A percentile compares a stretch with the other conserved stretches of the same genome.
Evolutionary conservation across 140 eudicot species (phyloP).

Genomic region (Cichorium intybus): DNA sequence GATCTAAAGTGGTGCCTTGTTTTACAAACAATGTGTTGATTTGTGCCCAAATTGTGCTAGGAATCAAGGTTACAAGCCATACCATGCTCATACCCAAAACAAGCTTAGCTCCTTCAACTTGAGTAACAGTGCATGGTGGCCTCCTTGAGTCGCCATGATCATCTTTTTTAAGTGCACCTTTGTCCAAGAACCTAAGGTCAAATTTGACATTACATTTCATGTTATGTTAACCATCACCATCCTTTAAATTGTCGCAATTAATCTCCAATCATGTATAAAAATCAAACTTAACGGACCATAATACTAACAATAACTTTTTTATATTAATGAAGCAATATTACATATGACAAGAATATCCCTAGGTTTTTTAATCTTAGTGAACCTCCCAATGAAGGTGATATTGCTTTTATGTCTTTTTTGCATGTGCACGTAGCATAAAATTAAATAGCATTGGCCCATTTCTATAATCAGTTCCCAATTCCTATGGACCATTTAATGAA

Average conservation of each 20-base stretch:
- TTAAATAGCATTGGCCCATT: conserved; percentile 28
- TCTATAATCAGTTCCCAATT: conserved; percentile 1
- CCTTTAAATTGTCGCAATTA: not conserved
- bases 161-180: conserved; percentile 70
- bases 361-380: conserved; percentile 14
- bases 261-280: not conserved
- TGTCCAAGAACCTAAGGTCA: conserved; percentile 71
- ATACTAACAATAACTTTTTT: not conserved
- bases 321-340: not conserved
- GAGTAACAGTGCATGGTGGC: conserved; percentile 77
- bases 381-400: conserved; percentile 27
- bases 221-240: not conserved
- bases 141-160: conserved; percentile 21
- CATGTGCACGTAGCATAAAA: conserved; percentile 8
- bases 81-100: conserved; percentile 76
- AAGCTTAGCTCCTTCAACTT: conserved; percentile 85
- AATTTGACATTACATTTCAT: not conserved
- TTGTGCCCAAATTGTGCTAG: conserved; percentile 94
- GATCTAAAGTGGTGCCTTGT: conserved; percentile 90
- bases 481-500: conserved; percentile 25
- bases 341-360: conserved; percentile 6
- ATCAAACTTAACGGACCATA: not conserved
- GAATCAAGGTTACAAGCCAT: conserved; percentile 77
- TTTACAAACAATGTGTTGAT: conserved; percentile 89
- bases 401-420: not conserved